Base-by-base conservation (phyloP, 768 basidiomycete genomes). In the Cystobasidiopsis lactophilus region DNA sequence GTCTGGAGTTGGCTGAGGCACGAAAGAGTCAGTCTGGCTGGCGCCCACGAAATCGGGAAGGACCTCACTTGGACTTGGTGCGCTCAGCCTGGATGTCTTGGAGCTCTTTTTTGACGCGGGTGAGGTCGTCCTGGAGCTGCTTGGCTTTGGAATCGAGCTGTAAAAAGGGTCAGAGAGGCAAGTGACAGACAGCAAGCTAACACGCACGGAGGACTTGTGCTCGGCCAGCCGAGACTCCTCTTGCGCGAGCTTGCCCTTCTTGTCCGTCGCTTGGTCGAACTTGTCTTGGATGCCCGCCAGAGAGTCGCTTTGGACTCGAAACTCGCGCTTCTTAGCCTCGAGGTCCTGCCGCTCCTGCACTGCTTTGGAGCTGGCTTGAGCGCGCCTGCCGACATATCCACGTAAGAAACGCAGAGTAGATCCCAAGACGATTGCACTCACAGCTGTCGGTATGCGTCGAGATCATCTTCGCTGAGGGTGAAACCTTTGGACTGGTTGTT, bases 371-470 rank as follows among this genome's bases (percentile, higher is more conserved):
- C 78, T 83, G 16, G 88, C 81, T 5, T 73, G 69, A 0, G 78
- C 77, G 69, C 91, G 88, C 37, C 88, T 91, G 57, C 24, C 47
- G 26, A 21, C 5, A 44, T 1, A 60, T 24, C 9, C 13, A 21
- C 11, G 19, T 24, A 39, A 40, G 10, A 43, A 11, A 46, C 19
- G 52, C 39, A 4, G n/a, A 27, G 37, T n/a, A 14, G 3, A 38
- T 43, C 3, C 29, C 35, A 11, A 37, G 19, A 40, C 38, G 41
- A 23, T n/a, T n/a, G n/a, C 11, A 67, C 80, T 41, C 56, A 85
- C 82, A 89, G 71, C 64, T 73, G 70, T 11, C 77, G 77, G 65
- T 98, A 98, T 64, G 95, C 83, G 37, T 81, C 79, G 14, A 96
- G 69, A 62, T 79, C 83, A 53, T 83, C 79, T 63, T 84, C 79